These are phyloP conservation scores for Ophiosphaerella korrae DNA, from an alignment of 2,329 filamentous ascomycete species.

Conservation along the genomic window DNA sequence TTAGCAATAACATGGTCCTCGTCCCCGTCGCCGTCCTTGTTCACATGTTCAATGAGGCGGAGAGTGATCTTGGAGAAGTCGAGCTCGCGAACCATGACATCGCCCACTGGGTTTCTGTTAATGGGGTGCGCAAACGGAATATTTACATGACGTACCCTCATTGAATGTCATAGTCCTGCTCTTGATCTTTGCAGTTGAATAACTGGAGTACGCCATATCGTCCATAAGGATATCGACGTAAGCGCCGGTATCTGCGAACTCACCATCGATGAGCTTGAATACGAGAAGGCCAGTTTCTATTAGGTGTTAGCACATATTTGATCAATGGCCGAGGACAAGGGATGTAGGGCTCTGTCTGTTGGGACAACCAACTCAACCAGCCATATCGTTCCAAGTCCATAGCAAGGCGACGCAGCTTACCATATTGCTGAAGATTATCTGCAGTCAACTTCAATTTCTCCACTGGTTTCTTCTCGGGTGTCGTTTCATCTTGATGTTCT, in stretches of 20 bases:
- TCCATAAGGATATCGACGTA: conserved; percentile 91
- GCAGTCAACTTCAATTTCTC: conserved; percentile 79
- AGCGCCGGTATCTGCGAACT: conserved; percentile 75
- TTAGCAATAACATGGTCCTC: conserved; percentile 80
- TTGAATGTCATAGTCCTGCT: conserved; percentile 75
- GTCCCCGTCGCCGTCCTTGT: conserved; percentile 70
- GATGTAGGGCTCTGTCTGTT: conserved; percentile 20
- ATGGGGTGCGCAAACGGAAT: conserved; percentile 4
- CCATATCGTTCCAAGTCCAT: conserved; percentile 19
- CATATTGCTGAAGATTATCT: conserved; percentile 80
- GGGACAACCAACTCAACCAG: conserved; percentile 34
- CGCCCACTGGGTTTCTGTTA: conserved; percentile 64
- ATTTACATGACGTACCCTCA: conserved; percentile 64
- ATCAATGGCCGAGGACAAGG: conserved; percentile 19
- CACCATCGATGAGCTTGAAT: conserved; percentile 90
- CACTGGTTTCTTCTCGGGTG: conserved; percentile 60
- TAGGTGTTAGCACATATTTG: conserved; percentile 39
- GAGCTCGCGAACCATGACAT: conserved; percentile 95
- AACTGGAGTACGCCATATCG: conserved; percentile 91
- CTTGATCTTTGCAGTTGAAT: conserved; percentile 77
- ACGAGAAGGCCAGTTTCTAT: conserved; percentile 88
- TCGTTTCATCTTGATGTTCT: conserved; percentile 53
- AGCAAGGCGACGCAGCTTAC: conserved; percentile 50
- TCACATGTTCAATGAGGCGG: conserved; percentile 79
- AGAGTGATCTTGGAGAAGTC: conserved; percentile 94